Conservation (phyloP, 257 asterid genomes). For the Nicotiana tomentosiformis region DNA sequence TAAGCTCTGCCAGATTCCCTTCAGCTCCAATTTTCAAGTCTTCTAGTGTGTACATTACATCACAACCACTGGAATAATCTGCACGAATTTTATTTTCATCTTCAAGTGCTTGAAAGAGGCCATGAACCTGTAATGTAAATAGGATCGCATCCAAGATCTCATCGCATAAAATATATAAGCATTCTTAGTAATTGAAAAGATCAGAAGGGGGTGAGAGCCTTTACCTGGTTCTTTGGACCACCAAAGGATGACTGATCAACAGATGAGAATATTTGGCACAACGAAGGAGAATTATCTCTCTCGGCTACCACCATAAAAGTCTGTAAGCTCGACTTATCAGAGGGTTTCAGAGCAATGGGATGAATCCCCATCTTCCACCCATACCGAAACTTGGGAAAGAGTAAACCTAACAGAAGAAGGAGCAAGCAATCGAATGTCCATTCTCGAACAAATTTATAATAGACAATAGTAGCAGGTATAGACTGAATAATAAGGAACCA, state of each 20-base stretch:
- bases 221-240: slow-evolving; percentile 61
- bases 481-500: slow-evolving; percentile 4
- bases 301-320: slow-evolving; percentile 81
- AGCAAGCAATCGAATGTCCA: slow-evolving; percentile 6
- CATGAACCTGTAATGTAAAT: slow-evolving; percentile 44
- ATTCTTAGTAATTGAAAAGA: background rate
- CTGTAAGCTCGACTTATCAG: slow-evolving; percentile 45
- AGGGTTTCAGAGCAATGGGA: slow-evolving; percentile 49
- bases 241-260: slow-evolving; percentile 34
- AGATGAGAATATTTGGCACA: slow-evolving; percentile 48
- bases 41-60: slow-evolving; percentile 61
- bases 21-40: slow-evolving; percentile 75
- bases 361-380: slow-evolving; percentile 83
- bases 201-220: background rate
- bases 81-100: slow-evolving; percentile 57
- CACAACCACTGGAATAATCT: slow-evolving; percentile 42
- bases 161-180: background rate
- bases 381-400: slow-evolving; percentile 72
- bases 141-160: slow-evolving; percentile 8
- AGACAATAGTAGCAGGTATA: background rate
- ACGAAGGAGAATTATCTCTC: slow-evolving; percentile 39
- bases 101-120: slow-evolving; percentile 54
- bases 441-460: background rate
- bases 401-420: slow-evolving; percentile 47
- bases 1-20: slow-evolving; percentile 60